A percentile compares a stretch with the other conserved stretches of the same genome.
Evolutionary conservation across 352 stramenopile genomes (phyloP).

Genomic region (Thraustochytrium sp.): DNA sequence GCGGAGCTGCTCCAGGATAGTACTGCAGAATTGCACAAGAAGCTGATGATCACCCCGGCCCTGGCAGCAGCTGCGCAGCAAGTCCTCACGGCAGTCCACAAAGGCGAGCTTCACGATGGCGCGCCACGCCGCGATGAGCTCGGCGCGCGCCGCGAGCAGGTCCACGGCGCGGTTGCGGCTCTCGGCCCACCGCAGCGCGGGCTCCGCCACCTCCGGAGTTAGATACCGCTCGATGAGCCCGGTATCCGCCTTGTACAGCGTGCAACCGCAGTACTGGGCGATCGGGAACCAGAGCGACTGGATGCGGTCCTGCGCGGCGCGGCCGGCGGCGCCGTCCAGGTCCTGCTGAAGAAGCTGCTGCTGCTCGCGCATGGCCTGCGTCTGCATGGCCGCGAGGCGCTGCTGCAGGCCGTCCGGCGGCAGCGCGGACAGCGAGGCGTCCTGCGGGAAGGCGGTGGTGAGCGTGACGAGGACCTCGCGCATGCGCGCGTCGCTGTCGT

Average conservation of each 20-base stretch:
- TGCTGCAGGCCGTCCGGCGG: too few relatives aligned
- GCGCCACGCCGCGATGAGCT: not conserved
- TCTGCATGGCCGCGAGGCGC: too few relatives aligned
- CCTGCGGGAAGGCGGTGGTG: not conserved
- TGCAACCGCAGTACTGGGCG: not conserved
- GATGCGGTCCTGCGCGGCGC: too few relatives aligned
- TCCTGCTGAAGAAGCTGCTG: too few relatives aligned
- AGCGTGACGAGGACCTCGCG: not conserved
- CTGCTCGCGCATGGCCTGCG: too few relatives aligned
- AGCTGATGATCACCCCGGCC: not conserved
- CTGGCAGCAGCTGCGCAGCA: not conserved
- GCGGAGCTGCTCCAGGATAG: not conserved
- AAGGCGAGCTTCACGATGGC: constrained; percentile 17
- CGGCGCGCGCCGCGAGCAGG: not conserved
- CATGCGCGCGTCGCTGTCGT: constrained; percentile 11
- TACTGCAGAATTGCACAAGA: not conserved
- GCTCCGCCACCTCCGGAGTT: not conserved
- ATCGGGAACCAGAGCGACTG: not conserved
- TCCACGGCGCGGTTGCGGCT: not conserved
- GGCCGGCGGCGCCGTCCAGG: too few relatives aligned
- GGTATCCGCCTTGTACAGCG: not conserved
- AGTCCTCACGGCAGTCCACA: constrained; percentile 32
- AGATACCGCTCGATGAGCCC: not conserved
- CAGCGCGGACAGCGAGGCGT: not conserved
- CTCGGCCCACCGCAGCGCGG: not conserved